Base-by-base conservation (phyloP, 495 filamentous ascomycete species). In the Penicillium longicatenatum region DNA sequence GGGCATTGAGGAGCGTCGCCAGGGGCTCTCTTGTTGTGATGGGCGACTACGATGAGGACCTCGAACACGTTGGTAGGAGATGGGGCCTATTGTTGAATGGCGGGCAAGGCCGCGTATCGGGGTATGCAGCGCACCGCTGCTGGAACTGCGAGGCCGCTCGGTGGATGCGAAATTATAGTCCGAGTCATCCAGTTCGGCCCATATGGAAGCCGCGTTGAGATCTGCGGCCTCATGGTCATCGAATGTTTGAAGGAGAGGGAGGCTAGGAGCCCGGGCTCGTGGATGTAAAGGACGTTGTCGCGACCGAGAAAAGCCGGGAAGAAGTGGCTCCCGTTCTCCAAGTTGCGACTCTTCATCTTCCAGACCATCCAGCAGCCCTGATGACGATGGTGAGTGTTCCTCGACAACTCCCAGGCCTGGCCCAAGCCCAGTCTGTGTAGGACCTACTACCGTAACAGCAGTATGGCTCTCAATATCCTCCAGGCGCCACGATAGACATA, bases 401-500 rank as follows among this genome's bases (percentile, higher is more conserved):
- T 80, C 77, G 19, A 78, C 59, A 24, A 76, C 58, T 6, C 67
- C 74, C 74, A 81, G 73, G 30, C 76, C 76, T 6, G 78, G 72
- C 0, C 73, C 76, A 44, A 81, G 65, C 16, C 65, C 70, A 8
- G 74, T 73, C 56, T 79, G 77, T 14, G 71, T 69, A 29, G 70
- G 64, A 8, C 66, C 64, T 62, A 76, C 59, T 54, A 75, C 54
- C 49, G 73, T 54, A 65, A 79, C 67, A 69, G 77, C 54, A 71
- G 84, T 35, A 61, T 88, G 67, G 71, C 71, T 67, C 69, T 89
- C 66, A 71, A 85, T 86, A 53, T 89, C 87, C 64, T 90, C 87
- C 33, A 99, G 83, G 42, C 95, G 85, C 94, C 94, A 99, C 20
- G 91, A 96, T 7, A 99, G 82, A 42, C 91, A 92, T 4, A 99